Percentiles rank a stretch among this genome's conserved stretches.
Conservation (phyloP, 2,329 filamentous ascomycete species). For the Malbranchea zuffiana region DNA sequence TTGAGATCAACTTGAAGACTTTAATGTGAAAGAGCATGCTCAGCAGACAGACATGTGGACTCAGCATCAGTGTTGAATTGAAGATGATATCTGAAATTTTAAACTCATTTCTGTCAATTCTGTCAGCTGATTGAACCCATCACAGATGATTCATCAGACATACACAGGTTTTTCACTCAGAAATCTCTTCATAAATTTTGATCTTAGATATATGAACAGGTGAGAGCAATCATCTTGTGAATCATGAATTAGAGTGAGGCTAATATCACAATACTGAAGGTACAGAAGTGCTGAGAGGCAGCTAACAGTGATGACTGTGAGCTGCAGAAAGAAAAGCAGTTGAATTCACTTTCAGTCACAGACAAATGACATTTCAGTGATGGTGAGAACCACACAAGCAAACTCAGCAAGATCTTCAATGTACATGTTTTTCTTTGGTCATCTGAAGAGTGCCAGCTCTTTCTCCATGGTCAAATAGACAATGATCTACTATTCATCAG, state of each 20-base stretch:
- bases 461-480: slow-evolving; percentile 20
- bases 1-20: slow-evolving; percentile 24
- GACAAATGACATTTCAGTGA: slow-evolving; percentile 23
- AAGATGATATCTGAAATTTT: slow-evolving; percentile 25
- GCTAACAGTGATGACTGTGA: slow-evolving; percentile 21
- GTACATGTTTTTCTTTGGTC: slow-evolving; percentile 24
- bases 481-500: slow-evolving; percentile 20
- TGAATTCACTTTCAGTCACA: slow-evolving; percentile 22
- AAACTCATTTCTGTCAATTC: slow-evolving; percentile 22
- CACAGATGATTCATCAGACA: background rate
- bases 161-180: slow-evolving; percentile 16
- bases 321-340: slow-evolving; percentile 19
- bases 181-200: slow-evolving; percentile 20
- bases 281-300: slow-evolving; percentile 13
- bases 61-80: slow-evolving; percentile 25
- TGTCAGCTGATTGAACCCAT: slow-evolving; percentile 11
- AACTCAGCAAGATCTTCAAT: slow-evolving; percentile 25
- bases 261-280: slow-evolving; percentile 20
- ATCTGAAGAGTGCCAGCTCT: slow-evolving; percentile 15
- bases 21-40: slow-evolving; percentile 25
- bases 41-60: slow-evolving; percentile 23
- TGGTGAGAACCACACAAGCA: slow-evolving; percentile 21
- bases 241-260: slow-evolving; percentile 21
- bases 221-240: slow-evolving; percentile 14
- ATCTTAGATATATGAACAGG: slow-evolving; percentile 19